phyloP scores from a whole-genome alignment of 2,329 filamentous ascomycete genomes.

The Aspergillus oerlinghausenensis region DNA sequence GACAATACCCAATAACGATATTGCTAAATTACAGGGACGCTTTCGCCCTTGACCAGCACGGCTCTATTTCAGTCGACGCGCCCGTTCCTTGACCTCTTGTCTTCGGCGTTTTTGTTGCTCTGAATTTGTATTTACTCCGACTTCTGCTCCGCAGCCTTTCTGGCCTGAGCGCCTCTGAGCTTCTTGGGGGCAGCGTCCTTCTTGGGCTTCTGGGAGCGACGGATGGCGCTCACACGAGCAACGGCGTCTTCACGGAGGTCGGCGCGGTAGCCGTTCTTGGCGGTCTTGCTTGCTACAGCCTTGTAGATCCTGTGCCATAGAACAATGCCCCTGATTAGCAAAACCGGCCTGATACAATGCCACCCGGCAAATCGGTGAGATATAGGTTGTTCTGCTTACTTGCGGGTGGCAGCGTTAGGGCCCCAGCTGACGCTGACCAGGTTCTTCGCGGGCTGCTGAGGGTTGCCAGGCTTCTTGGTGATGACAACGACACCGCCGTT shows the following conservation, averaged over 20 bases:
- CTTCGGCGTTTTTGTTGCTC: background rate
- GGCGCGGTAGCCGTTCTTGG: constrained; percentile 79
- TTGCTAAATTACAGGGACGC: constrained; percentile 30
- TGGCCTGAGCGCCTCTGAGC: constrained; percentile 72
- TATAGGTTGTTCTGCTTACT: constrained; percentile 52
- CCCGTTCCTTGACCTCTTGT: constrained; percentile 7
- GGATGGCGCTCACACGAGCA: constrained; percentile 80
- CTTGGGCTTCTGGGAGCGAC: constrained; percentile 69
- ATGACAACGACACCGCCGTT: constrained; percentile 75
- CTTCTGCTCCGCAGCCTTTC: constrained; percentile 55
- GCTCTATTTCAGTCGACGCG: constrained; percentile 15
- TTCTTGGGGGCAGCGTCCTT: constrained; percentile 72
- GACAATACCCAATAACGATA: constrained; percentile 13
- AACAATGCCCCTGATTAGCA: constrained; percentile 12
- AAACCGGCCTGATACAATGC: constrained; percentile 4
- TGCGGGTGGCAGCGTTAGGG: constrained; percentile 69
- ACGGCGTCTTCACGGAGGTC: constrained; percentile 76
- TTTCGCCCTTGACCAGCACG: constrained; percentile 23
- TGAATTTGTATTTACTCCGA: constrained; percentile 27
- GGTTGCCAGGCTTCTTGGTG: constrained; percentile 74
- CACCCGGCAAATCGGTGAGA: background rate
- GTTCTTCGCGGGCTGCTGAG: constrained; percentile 68
- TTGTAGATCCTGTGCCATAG: constrained; percentile 69
- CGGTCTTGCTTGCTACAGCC: constrained; percentile 73
- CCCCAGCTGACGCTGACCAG: constrained; percentile 64